phyloP scores from a whole-genome alignment of 1,284 basidiomycete species.

The Waitea zeae region DNA sequence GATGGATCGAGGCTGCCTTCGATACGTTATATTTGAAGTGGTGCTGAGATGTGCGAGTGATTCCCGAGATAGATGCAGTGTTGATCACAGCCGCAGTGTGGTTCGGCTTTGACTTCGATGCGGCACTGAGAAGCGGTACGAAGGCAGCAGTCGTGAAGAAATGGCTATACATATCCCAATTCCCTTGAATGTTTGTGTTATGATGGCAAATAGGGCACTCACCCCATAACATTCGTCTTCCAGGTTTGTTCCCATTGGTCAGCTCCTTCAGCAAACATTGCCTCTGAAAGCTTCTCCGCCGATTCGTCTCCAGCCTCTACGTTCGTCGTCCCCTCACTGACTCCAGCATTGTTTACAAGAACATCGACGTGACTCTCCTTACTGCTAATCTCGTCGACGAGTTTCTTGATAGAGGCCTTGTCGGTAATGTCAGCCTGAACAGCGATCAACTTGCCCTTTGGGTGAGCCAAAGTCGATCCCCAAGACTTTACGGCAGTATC shows the following conservation, averaged over 20 bases:
- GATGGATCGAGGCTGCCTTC: conserved; percentile 20
- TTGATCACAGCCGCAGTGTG: conserved; percentile 18
- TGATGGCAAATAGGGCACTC: conserved; percentile 1
- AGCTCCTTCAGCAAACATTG: conserved; percentile 16
- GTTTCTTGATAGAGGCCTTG: conserved; percentile 16
- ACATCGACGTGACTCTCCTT: conserved; percentile 19
- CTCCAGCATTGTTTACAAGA: conserved; percentile 21
- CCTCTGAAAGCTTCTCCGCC: conserved; percentile 13
- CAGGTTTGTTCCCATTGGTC: conserved; percentile 19
- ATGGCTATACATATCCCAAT: conserved; percentile 12
- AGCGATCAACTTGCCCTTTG: conserved; percentile 16
- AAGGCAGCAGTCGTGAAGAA: conserved; percentile 21
- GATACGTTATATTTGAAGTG: conserved; percentile 21
- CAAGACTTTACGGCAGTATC: conserved; percentile 11
- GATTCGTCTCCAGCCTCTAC: conserved; percentile 17
- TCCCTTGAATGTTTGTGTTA: background rate
- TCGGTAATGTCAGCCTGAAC: conserved; percentile 16
- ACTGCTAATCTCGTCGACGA: conserved; percentile 14
- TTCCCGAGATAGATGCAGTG: conserved; percentile 19
- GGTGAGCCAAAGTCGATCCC: conserved; percentile 12
- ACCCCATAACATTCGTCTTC: conserved; percentile 19
- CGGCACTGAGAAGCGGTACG: conserved; percentile 19
- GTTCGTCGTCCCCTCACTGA: conserved; percentile 12
- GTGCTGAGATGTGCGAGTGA: conserved; percentile 18
- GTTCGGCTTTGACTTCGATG: conserved; percentile 10